Evolutionary conservation across 768 basidiomycete species (phyloP), one percentile per base, ranked within the genome.

Genomic region (Chlorophyllum brunneum): DNA sequence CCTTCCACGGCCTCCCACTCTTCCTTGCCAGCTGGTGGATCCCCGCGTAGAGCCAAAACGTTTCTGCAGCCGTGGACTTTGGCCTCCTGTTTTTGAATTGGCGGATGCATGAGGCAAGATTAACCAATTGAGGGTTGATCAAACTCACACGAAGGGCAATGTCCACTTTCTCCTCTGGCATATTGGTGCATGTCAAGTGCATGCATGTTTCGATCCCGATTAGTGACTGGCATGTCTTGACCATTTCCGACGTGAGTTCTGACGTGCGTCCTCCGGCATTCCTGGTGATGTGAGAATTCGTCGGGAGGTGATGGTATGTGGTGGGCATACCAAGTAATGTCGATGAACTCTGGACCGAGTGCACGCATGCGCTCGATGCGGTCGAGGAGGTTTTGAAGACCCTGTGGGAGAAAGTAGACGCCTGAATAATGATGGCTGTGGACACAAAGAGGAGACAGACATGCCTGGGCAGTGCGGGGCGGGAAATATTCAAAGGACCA

Each of bases 401-500:
- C 92, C 85, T 95, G 59, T 2, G 24, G 30, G 42, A 13, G 33
- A 49, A 52, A 30, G 41, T 43, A 36, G 37, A 24, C 30, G 47
- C 41, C 37, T 29, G 38, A 38, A 16, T 30, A 41, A n/a, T 34
- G 49, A 41, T 51, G 30, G 55, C 38, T 30, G 4, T 18, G 30
- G 3, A 18, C n/a, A 24, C 15, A 29, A 22, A 34, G 24, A 42
- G 11, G 48, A 34, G 26, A 4, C 51, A 49, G 33, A 62, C 68
- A 54, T 56, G 92, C 92, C 83, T 95, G 94, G 44, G 92, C 92
- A 29, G 94, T 97, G 57, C 94, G 77, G 18, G 92, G 95, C 51
- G 97, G 95, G 63, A 99, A 98, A 72, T 94, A 98, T 66, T 99
- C 95, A 67, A 99, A 98, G 31, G 92, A 94, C 95, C 95, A 99